A percentile compares a stretch with the other conserved stretches of the same genome.
Conservation (phyloP, 2,329 filamentous ascomycete species). For the Epichloe sylvatica region DNA sequence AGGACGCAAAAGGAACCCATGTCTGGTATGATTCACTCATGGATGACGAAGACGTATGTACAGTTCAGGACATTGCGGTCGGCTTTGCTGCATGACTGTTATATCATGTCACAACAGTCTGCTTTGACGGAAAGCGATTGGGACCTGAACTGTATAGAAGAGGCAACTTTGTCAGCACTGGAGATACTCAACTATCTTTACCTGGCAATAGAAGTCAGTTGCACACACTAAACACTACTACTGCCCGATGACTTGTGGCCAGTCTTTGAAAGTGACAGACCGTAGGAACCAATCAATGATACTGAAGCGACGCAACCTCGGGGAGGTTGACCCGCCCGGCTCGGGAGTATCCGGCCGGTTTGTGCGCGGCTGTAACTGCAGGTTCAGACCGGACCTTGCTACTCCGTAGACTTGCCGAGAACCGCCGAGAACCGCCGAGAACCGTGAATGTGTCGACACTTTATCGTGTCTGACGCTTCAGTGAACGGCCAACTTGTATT, state of each 20-base stretch:
- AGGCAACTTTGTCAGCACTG: too few species aligned
- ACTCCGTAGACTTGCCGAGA: not conserved
- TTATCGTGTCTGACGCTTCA: too few species aligned
- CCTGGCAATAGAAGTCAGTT: too few species aligned
- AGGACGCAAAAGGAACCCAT: constrained; percentile 5
- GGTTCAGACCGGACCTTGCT: not conserved
- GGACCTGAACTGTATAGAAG: too few species aligned
- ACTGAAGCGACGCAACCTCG: not conserved
- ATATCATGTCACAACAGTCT: too few species aligned
- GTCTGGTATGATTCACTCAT: not conserved
- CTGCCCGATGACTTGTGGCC: not conserved
- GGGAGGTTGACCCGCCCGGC: constrained; percentile 1
- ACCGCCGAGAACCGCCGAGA: constrained; percentile 10
- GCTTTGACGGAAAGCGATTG: too few species aligned
- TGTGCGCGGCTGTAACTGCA: too few species aligned
- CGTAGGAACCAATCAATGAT: not conserved
- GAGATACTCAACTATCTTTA: too few species aligned
- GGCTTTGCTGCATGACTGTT: too few species aligned
- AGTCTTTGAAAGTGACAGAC: not conserved
- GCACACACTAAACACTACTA: too few species aligned
- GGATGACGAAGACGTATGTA: not conserved
- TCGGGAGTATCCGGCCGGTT: not conserved
- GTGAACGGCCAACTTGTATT: too few species aligned
- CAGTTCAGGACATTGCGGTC: too few species aligned
- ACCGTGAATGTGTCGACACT: constrained; percentile 4